phyloP scores from a whole-genome alignment of 345 rosid genomes.

The Xanthoceras sorbifolium region DNA sequence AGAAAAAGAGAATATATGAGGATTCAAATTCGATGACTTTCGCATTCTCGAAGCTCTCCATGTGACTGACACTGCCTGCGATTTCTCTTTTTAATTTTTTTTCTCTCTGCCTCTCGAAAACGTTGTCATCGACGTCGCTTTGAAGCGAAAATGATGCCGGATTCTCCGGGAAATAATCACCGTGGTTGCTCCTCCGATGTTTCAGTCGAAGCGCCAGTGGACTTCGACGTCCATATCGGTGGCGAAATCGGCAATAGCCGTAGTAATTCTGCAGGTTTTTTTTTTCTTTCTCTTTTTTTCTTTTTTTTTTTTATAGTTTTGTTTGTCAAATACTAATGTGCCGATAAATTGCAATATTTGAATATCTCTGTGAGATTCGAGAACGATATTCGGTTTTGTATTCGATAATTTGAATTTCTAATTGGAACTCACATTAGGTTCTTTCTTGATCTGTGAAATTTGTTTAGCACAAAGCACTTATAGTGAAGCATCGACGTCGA shows the following conservation, averaged over 20 bases:
- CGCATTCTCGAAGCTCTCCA: too few relatives aligned
- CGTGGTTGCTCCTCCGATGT: not conserved
- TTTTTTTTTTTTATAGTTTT: too few relatives aligned
- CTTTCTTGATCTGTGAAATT: not conserved
- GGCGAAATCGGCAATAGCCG: not conserved
- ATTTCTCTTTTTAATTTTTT: too few relatives aligned
- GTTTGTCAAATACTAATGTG: too few relatives aligned
- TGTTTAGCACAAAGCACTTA: not conserved
- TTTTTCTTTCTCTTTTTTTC: too few relatives aligned
- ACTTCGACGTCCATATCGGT: not conserved
- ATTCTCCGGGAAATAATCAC: not conserved
- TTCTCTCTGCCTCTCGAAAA: too few relatives aligned
- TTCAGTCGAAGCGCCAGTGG: not conserved
- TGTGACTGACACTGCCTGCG: too few relatives aligned
- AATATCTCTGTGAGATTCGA: not conserved
- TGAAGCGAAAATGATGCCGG: not conserved
- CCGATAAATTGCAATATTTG: too few relatives aligned
- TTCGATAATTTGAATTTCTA: too few relatives aligned
- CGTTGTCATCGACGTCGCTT: too few relatives aligned
- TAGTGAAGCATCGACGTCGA: slow-evolving; percentile 22
- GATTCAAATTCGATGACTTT: too few relatives aligned
- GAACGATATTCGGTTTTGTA: not conserved
- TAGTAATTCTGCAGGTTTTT: not conserved
- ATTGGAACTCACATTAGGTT: not conserved
- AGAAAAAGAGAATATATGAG: too few relatives aligned